A percentile compares a stretch with the other conserved stretches of the same genome.
These are phyloP conservation scores for Carex arenaria DNA, from an alignment of 202 grass and related monocot genomes.

Conservation along the genomic window DNA sequence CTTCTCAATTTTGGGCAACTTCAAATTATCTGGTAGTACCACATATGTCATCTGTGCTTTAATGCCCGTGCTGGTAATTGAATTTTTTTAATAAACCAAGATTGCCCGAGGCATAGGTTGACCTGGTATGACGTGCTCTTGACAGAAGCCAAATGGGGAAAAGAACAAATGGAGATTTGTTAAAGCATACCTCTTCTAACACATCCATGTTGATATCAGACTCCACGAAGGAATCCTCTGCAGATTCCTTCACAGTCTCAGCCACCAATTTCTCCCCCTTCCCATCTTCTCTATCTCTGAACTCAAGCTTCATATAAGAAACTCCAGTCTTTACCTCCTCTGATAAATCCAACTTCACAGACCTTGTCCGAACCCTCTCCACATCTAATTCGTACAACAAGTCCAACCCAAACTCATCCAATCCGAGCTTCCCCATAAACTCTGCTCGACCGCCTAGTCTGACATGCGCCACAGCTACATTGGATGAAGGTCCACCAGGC, in stretches of 20 bases:
- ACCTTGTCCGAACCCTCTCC: conserved; percentile 73
- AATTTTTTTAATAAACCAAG: too few relatives aligned
- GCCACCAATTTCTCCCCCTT: conserved; percentile 60
- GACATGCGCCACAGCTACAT: conserved; percentile 66
- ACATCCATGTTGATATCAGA: conserved; percentile 62
- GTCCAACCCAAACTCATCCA: conserved; percentile 74
- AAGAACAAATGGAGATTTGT: background rate
- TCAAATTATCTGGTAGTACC: too few relatives aligned
- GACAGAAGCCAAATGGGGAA: background rate
- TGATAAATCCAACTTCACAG: conserved; percentile 40
- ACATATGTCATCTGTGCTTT: too few relatives aligned
- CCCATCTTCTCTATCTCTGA: conserved; percentile 35
- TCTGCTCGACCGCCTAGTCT: conserved; percentile 64
- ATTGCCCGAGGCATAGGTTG: too few relatives aligned
- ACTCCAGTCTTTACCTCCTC: conserved; percentile 36
- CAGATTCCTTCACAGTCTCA: conserved; percentile 49
- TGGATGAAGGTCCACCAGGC: conserved; percentile 60
- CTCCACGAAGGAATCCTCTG: conserved; percentile 58
- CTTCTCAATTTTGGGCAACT: too few relatives aligned
- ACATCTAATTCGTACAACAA: conserved; percentile 70
- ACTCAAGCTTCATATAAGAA: conserved; percentile 66
- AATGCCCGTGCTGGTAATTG: too few relatives aligned
- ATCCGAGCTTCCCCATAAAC: conserved; percentile 78
- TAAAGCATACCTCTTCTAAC: conserved; percentile 57
- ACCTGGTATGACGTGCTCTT: background rate